Evolutionary conservation across 805 yeast species (phyloP).

Genomic region (Candida ulmi): DNA sequence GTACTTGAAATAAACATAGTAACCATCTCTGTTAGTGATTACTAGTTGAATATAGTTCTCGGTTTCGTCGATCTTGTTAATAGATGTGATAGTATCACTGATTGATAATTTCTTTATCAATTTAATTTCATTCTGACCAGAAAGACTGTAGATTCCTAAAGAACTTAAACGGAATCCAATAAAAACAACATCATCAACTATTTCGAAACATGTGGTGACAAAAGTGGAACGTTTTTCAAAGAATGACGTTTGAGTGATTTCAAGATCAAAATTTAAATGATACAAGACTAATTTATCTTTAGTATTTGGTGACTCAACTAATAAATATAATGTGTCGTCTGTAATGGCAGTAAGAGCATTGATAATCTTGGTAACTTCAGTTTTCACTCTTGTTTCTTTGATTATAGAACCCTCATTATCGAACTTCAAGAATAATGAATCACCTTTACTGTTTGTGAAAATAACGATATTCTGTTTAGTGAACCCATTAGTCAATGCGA

Average conservation of each 20-base stretch:
- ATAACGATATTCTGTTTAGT: slow-evolving; percentile 27
- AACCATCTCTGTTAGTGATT: slow-evolving; percentile 64
- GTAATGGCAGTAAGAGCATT: slow-evolving; percentile 37
- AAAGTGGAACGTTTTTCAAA: slow-evolving; percentile 43
- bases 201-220: slow-evolving; percentile 51
- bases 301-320: slow-evolving; percentile 68
- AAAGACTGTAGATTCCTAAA: slow-evolving; percentile 47
- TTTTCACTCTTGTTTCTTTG: slow-evolving; percentile 15
- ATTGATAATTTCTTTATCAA: slow-evolving; percentile 42
- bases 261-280: slow-evolving; percentile 29
- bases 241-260: slow-evolving; percentile 14
- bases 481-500: slow-evolving; percentile 39
- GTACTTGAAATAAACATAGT: slow-evolving; percentile 39
- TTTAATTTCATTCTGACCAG: slow-evolving; percentile 16
- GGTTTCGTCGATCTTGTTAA: slow-evolving; percentile 32
- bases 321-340: slow-evolving; percentile 27
- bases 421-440: slow-evolving; percentile 38
- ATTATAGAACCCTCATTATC: slow-evolving; percentile 28
- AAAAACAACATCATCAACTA: slow-evolving; percentile 39
- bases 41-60: slow-evolving; percentile 23
- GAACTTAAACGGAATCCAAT: slow-evolving; percentile 74
- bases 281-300: slow-evolving; percentile 43
- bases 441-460: slow-evolving; percentile 35
- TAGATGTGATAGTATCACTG: slow-evolving; percentile 66
- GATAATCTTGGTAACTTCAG: slow-evolving; percentile 39